Evolutionary conservation across 2,329 filamentous ascomycete species (phyloP), one percentile per base, ranked within the genome.

Genomic region (Paradendryphiella salina): DNA sequence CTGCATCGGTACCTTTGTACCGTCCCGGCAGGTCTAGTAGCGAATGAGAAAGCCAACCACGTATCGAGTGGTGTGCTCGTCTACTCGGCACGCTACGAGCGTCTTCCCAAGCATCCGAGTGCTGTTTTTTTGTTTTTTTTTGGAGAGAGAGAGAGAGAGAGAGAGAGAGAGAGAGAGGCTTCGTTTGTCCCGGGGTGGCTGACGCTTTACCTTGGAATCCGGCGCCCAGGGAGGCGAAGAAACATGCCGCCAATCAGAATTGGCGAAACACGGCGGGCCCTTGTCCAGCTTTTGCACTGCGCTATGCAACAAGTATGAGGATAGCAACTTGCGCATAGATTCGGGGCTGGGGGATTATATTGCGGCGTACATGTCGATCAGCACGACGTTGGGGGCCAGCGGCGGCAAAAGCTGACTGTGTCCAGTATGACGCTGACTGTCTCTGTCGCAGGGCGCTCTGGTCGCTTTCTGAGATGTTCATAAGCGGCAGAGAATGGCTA

Each of bases 181-280:
- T 57, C 48, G 45, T 38, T 47, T 28, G 35, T 41, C 42, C 47
- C 47, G 42, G 41, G 31, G 35, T 33, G 35, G 36, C 31, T 48
- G 56, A 37, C 46, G 28, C 23, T 26, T 28, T 35, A n/a, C 23
- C 34, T 23, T 14, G n/a, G 51, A 45, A 26, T 26, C 23, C 23
- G 10, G 38, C 38, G 40, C 39, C 49, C 57, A 60, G 57, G 58
- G 58, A 54, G 41, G 28, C 42, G 44, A 46, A 37, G 38, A 52
- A 60, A 56, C 52, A 58, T 18, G n/a, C 38, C 52, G 37, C 59
- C 57, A 61, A 60, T 61, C 47, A 60, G 35, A 45, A 28, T 9
- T 13, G 15, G 11, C 44, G 18, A 41, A 38, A 46, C 43, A 52
- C 34, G 34, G 52, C 40, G 21, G 23, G 23, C 23, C 23, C 36